These are phyloP conservation scores for Crithidia fasciculata DNA, from an alignment of 208 protist genomes.

Conservation along the genomic window DNA sequence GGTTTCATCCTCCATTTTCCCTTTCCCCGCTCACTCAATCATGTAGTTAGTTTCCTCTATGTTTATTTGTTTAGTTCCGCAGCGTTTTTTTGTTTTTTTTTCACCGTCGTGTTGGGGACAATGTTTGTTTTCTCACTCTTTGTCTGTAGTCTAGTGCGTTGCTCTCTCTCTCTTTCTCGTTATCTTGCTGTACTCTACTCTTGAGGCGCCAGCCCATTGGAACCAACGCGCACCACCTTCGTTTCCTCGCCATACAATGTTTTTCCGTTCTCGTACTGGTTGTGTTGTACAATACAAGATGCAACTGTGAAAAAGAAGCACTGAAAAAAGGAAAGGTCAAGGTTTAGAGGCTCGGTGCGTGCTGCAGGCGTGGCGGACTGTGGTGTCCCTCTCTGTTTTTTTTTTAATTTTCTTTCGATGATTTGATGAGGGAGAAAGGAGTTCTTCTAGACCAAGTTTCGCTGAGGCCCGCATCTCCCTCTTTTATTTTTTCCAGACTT, in stretches of 20 bases:
- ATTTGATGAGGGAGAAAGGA: no score
- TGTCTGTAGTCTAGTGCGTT: no score
- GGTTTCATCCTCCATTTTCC: no score
- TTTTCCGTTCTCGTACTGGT: no score
- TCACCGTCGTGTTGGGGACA: not conserved
- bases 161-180: not conserved
- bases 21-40: no score
- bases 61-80: not conserved
- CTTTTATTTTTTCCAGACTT: conserved; percentile 6
- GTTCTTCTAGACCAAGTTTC: no score
- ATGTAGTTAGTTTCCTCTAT: not conserved
- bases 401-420: not conserved
- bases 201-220: conserved; percentile 7
- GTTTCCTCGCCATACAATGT: not conserved
- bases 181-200: conserved; percentile 1
- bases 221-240: not conserved
- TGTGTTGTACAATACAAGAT: no score
- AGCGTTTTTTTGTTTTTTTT: not conserved
- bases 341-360: no score
- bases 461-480: not conserved
- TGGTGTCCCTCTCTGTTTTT: not conserved
- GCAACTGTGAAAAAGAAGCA: no score
- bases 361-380: not conserved
- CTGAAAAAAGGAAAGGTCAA: no score
- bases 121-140: not conserved